Evolutionary conservation across 1,139 yeast genomes (phyloP).

Genomic region (Hanseniaspora sp.): DNA sequence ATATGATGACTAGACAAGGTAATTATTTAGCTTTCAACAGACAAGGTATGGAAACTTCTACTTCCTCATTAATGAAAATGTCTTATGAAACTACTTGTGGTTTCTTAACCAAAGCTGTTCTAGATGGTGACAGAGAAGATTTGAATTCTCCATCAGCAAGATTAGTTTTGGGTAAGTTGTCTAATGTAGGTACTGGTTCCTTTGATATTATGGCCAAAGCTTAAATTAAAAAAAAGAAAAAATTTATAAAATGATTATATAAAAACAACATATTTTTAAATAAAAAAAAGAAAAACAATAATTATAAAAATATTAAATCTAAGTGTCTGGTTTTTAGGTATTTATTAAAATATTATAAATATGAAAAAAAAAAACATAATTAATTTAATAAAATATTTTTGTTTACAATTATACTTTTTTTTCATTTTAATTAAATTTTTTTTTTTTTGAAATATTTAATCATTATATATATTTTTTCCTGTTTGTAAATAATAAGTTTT

Average conservation of each 20-base stretch:
- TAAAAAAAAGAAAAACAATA: too few species aligned
- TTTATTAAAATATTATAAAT: too few species aligned
- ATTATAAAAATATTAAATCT: too few species aligned
- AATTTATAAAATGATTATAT: not conserved
- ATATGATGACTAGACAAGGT: constrained; percentile 99
- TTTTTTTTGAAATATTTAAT: too few species aligned
- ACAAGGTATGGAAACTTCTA: constrained; percentile 92
- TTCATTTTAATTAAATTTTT: too few species aligned
- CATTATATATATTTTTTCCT: too few species aligned
- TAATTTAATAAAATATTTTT: too few species aligned
- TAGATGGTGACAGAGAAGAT: constrained; percentile 82
- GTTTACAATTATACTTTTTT: too few species aligned
- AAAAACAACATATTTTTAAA: not conserved
- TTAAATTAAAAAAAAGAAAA: too few species aligned
- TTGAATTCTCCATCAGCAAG: constrained; percentile 91
- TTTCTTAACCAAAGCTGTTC: constrained; percentile 89
- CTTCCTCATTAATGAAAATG: constrained; percentile 97
- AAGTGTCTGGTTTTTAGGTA: too few species aligned
- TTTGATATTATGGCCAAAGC: constrained; percentile 74
- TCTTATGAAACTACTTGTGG: constrained; percentile 97
- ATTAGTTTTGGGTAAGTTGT: constrained; percentile 82
- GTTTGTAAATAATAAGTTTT: too few species aligned
- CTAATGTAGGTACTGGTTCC: constrained; percentile 91
- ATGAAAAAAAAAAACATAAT: too few species aligned
- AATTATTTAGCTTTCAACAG: constrained; percentile 92